These are phyloP conservation scores for Macrotyloma uniflorum DNA, from an alignment of 306 rosid species.

Conservation along the genomic window DNA sequence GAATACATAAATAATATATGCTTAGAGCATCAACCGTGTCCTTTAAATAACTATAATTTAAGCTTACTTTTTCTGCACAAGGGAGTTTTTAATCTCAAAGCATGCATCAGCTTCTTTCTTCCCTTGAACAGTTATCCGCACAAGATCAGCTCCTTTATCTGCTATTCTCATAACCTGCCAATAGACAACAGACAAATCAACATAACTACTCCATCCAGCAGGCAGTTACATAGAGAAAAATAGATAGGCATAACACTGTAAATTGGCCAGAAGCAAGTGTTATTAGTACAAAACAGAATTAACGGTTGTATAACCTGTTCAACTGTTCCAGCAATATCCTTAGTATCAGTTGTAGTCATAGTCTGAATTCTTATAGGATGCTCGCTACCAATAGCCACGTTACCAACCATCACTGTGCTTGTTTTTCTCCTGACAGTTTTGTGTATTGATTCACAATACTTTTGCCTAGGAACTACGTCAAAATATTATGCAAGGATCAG, in stretches of 20 bases:
- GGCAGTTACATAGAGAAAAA: background rate
- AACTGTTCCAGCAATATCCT: slow-evolving; percentile 89
- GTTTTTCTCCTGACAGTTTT: slow-evolving; percentile 91
- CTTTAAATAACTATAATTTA: slow-evolving; percentile 1
- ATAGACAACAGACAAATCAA: slow-evolving; percentile 32
- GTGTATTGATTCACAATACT: slow-evolving; percentile 84
- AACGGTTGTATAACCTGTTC: slow-evolving; percentile 71
- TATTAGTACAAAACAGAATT: slow-evolving; percentile 10
- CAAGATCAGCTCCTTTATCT: slow-evolving; percentile 92
- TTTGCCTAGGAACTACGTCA: slow-evolving; percentile 88
- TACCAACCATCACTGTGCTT: slow-evolving; percentile 91
- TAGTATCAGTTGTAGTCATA: slow-evolving; percentile 98
- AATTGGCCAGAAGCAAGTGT: background rate
- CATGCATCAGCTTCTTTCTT: slow-evolving; percentile 98
- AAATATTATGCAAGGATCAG: slow-evolving; percentile 42
- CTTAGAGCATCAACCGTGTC: slow-evolving; percentile 25
- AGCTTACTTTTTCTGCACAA: slow-evolving; percentile 90
- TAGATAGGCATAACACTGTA: background rate
- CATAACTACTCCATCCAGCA: slow-evolving; percentile 12
- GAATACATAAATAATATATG: slow-evolving; percentile 10
- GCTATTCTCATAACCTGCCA: slow-evolving; percentile 92
- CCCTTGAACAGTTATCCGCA: slow-evolving; percentile 96
- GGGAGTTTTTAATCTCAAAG: slow-evolving; percentile 87
- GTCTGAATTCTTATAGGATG: slow-evolving; percentile 98
- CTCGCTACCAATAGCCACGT: slow-evolving; percentile 87